Conservation (phyloP, 2,329 filamentous ascomycete genomes). For the Fonsecaea pedrosoi region DNA sequence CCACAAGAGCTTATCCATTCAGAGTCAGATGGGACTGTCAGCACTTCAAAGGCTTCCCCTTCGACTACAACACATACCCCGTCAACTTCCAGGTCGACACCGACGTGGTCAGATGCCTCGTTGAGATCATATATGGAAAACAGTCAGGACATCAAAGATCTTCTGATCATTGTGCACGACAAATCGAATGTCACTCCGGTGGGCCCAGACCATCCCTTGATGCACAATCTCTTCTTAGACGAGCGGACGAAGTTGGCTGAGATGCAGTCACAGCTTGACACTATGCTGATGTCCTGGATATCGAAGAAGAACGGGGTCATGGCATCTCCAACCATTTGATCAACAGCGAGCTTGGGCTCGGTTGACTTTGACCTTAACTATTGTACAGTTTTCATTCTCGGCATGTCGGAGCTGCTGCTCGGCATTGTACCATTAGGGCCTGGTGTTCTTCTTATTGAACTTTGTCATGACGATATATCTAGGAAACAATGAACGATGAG, state of each 20-base stretch:
- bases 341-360: slow-evolving; percentile 7
- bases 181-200: slow-evolving; percentile 82
- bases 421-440: slow-evolving; percentile 36
- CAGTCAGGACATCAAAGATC: slow-evolving; percentile 83
- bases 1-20: slow-evolving; percentile 42
- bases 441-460: slow-evolving; percentile 20
- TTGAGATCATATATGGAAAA: slow-evolving; percentile 91
- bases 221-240: slow-evolving; percentile 79
- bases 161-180: slow-evolving; percentile 90
- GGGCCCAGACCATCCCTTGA: slow-evolving; percentile 83
- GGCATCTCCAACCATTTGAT: slow-evolving; percentile 28
- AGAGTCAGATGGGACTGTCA: slow-evolving; percentile 45
- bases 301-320: slow-evolving; percentile 48
- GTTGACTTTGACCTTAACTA: slow-evolving; percentile 16
- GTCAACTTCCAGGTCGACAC: slow-evolving; percentile 61
- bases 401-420: slow-evolving; percentile 34
- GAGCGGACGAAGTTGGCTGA: slow-evolving; percentile 85
- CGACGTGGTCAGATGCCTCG: slow-evolving; percentile 84
- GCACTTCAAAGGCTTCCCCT: slow-evolving; percentile 41
- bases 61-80: slow-evolving; percentile 61
- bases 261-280: slow-evolving; percentile 88
- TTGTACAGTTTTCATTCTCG: slow-evolving; percentile 34
- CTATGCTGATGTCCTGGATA: slow-evolving; percentile 83
- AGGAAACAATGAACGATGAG: slow-evolving; percentile 27
- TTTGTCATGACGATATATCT: slow-evolving; percentile 33